Conservation (phyloP, 371 early-diverging fungal species). For the Mucor mucedo region DNA sequence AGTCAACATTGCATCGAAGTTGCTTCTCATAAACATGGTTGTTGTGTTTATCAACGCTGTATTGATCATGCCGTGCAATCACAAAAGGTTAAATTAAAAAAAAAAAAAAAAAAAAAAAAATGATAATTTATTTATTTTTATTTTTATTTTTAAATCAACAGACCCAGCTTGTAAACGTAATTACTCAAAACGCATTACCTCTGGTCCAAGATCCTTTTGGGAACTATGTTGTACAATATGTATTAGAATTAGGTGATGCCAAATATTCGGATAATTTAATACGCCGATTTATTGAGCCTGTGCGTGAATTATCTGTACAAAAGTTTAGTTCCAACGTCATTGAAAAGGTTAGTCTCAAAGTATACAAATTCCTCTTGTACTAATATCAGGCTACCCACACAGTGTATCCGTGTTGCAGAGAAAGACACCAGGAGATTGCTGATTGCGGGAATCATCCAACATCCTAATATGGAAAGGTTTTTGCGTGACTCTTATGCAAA, state of each 20-base stretch:
- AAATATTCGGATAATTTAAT: slow-evolving; percentile 73
- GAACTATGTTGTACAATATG: slow-evolving; percentile 98
- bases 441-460: slow-evolving; percentile 75
- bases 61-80: slow-evolving; percentile 82
- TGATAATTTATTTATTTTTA: not conserved
- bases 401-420: slow-evolving; percentile 83
- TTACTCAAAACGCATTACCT: slow-evolving; percentile 77
- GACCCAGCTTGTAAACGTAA: slow-evolving; percentile 75
- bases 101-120: too few relatives aligned
- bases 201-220: slow-evolving; percentile 95
- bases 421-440: slow-evolving; percentile 67
- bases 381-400: not conserved
- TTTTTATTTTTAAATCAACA: slow-evolving; percentile 3
- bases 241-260: slow-evolving; percentile 78
- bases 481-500: slow-evolving; percentile 88
- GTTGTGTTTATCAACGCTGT: slow-evolving; percentile 96
- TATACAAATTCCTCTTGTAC: not conserved
- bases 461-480: slow-evolving; percentile 72
- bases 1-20: slow-evolving; percentile 84
- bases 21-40: slow-evolving; percentile 96
- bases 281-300: slow-evolving; percentile 74
- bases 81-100: slow-evolving; percentile 59
- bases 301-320: slow-evolving; percentile 82
- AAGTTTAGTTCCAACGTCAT: slow-evolving; percentile 94
- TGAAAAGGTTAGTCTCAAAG: slow-evolving; percentile 66